Conservation (phyloP, 306 rosid genomes). For the Citrullus mucosospermus region DNA sequence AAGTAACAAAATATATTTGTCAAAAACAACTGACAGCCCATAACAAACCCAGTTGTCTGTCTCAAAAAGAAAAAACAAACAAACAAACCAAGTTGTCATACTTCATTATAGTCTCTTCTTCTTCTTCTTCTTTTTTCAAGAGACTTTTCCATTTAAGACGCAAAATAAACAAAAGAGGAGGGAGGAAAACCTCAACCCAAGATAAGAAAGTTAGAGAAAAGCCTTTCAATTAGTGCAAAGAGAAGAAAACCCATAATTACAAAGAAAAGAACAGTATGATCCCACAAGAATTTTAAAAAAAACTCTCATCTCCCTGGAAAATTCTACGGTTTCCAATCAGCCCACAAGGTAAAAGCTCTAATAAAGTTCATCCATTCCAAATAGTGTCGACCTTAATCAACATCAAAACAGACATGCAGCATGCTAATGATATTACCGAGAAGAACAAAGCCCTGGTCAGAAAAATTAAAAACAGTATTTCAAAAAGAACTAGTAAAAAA, state of each 20-base stretch:
- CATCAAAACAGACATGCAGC: not conserved
- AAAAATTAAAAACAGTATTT: not conserved
- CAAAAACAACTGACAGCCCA: not conserved
- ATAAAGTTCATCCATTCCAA: not conserved
- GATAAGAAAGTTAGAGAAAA: not conserved
- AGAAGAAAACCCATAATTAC: not conserved
- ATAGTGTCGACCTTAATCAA: not conserved
- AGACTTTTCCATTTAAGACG: not conserved
- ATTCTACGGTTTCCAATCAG: not conserved
- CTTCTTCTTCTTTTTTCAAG: not conserved
- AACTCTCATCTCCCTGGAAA: not conserved
- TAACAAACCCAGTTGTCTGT: not conserved
- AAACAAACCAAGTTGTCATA: not conserved
- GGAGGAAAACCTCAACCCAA: not conserved
- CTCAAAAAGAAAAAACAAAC: not conserved
- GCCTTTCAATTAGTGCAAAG: not conserved
- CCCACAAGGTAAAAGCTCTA: not conserved
- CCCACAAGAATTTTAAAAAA: not conserved
- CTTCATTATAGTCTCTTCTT: not conserved
- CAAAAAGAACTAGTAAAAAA: not conserved
- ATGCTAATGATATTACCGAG: not conserved
- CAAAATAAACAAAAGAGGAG: not conserved
- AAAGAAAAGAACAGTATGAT: not conserved
- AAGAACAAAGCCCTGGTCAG: not conserved
- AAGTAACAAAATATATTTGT: not conserved